A percentile compares a stretch with the other conserved stretches of the same genome.
phyloP scores from a whole-genome alignment of 2,329 filamentous ascomycete species.

The Sarocladium brachiariae region DNA sequence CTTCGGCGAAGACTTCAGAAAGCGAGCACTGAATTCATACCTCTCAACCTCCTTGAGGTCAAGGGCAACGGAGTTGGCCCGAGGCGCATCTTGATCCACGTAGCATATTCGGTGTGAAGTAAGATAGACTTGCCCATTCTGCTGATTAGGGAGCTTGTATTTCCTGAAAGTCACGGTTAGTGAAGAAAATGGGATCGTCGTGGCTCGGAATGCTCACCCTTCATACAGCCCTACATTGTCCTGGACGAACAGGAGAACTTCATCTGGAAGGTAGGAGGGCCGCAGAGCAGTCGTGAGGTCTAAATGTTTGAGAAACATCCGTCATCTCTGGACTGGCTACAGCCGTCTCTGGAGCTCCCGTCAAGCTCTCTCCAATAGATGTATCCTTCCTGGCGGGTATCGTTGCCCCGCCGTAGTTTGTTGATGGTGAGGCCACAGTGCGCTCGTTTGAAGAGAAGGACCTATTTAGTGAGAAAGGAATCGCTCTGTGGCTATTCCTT shows the following conservation, averaged over 20 bases:
- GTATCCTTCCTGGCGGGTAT: not conserved
- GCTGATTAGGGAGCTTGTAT: conserved; percentile 88
- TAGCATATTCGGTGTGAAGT: conserved; percentile 96
- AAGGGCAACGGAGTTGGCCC: conserved; percentile 76
- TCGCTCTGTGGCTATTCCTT: too few relatives aligned
- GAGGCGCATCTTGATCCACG: conserved; percentile 79
- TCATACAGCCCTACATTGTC: conserved; percentile 97
- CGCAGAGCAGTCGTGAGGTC: conserved; percentile 95
- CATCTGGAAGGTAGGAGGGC: conserved; percentile 86
- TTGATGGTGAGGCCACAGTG: not conserved
- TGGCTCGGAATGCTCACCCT: conserved; percentile 56
- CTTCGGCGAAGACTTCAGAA: conserved; percentile 91
- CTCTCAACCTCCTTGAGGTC: conserved; percentile 88
- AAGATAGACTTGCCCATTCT: conserved; percentile 93
- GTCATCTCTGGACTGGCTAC: conserved; percentile 41
- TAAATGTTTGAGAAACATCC: conserved; percentile 95
- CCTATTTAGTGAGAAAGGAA: too few relatives aligned
- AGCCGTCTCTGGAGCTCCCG: not conserved
- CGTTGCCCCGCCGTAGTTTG: not conserved
- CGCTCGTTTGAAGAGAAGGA: not conserved
- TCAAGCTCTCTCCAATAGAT: not conserved
- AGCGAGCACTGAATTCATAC: conserved; percentile 86
- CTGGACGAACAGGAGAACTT: conserved; percentile 92
- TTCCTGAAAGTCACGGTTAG: conserved; percentile 45
- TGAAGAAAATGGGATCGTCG: conserved; percentile 10